phyloP scores from a whole-genome alignment of 352 stramenopile species.

The Proteromonas lacertae region DNA sequence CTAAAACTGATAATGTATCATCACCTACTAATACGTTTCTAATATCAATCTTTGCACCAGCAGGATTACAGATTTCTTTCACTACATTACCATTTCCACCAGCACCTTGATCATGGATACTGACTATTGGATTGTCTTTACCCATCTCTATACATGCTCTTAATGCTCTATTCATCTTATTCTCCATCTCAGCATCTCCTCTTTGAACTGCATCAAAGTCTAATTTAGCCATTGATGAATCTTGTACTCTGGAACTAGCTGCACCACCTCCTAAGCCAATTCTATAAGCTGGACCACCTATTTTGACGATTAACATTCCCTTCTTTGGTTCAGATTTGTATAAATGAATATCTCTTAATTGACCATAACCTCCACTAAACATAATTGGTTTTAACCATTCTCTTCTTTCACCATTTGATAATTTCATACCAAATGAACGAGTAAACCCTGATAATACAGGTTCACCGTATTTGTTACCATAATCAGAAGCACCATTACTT shows the following conservation, averaged over 20 bases:
- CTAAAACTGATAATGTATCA: constrained; percentile 79
- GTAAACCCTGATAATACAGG: constrained; percentile 90
- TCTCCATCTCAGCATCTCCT: constrained; percentile 97
- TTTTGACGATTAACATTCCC: constrained; percentile 88
- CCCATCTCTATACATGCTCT: constrained; percentile 80
- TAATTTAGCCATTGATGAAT: constrained; percentile 29
- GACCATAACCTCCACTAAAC: constrained; percentile 86
- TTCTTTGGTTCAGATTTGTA: constrained; percentile 61
- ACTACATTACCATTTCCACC: constrained; percentile 97
- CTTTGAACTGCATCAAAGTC: constrained; percentile 97
- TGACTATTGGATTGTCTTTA: constrained; percentile 86
- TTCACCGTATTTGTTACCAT: constrained; percentile 99
- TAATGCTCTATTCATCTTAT: constrained; percentile 95
- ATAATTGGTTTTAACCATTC: constrained; percentile 99
- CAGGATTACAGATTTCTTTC: constrained; percentile 91
- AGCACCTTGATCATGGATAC: constrained; percentile 92
- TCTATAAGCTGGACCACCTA: constrained; percentile 83
- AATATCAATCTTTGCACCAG: constrained; percentile 74
- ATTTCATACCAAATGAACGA: constrained; percentile 72
- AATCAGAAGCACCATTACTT: constrained; percentile 89
- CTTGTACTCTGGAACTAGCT: constrained; percentile 67
- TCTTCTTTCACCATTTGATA: constrained; percentile 60
- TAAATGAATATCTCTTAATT: constrained; percentile 62
- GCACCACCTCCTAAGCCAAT: constrained; percentile 93
- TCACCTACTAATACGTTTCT: constrained; percentile 78